Evolutionary conservation across 306 rosid genomes (phyloP), one percentile per base, ranked within the genome.

Genomic region (Inga leiocalycina): DNA sequence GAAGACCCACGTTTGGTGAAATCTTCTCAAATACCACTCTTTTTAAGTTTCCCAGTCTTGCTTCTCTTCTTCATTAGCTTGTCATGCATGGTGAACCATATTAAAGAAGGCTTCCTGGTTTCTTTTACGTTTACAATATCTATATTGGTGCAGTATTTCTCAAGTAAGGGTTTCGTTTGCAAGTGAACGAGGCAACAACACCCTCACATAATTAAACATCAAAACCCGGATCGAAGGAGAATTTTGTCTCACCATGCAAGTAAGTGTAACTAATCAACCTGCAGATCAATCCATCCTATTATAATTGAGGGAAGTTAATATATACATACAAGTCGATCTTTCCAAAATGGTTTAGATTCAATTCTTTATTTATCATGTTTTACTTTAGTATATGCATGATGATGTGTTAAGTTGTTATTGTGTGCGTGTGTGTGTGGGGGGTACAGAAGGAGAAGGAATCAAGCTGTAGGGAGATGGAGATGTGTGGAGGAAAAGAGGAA

Each of bases 1-100:
- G 86, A 91, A 89, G 92, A 80, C 82, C 89, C 89, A 86, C 75
- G 88, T 81, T 91, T 87, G 95, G 93, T 90, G 83, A 90, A 86
- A 90, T 46, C 89, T 91, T 91, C 89, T 80, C 37, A 76, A 69
- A 75, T 83, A 91, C 94, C 94, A 81, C 85, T 57, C 85, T 51
- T 49, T 56, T 19, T 65, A 81, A 71, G 84, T 77, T 30, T 30
- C 30, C 32, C 0, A 14, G 22, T 15, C n/a, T 65, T 65, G 44
- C n/a, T n/a, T 44, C 37, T 45, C 39, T 65, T 41, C 84, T 78
- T 71, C 79, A 51, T 81, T 44, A 34, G 59, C 84, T 79, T 86
- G 82, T 85, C 85, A 74, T 86, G 88, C 85, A 91, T 85, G 82
- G 62, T 83, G 59, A 84, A 61, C 81, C 10, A 0, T 39, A 8